Conservation (phyloP, 306 rosid species). For the Prunus persica region DNA sequence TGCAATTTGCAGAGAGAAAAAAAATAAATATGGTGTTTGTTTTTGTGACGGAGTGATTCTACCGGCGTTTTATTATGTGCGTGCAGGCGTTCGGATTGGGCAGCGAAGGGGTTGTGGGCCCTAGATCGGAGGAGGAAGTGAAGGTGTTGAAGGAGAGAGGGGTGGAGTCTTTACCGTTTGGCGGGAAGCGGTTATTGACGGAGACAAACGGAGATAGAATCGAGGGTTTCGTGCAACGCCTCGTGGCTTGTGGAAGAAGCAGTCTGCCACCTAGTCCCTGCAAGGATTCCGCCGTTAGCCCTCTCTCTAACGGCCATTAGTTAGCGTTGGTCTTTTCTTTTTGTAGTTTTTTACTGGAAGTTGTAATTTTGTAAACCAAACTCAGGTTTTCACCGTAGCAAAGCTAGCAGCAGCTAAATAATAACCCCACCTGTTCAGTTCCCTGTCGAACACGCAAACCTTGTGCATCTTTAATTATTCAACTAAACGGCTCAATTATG, state of each 20-base stretch:
- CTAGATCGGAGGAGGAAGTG: conserved; percentile 35
- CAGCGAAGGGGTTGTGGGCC: conserved; percentile 29
- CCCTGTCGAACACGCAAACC: no score
- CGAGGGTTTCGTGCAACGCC: conserved; percentile 67
- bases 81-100: conserved; percentile 69
- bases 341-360: neutral
- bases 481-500: neutral
- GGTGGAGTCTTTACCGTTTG: conserved; percentile 89
- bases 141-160: conserved; percentile 70
- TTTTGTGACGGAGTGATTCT: conserved; percentile 8
- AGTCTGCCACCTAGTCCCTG: conserved; percentile 78
- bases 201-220: conserved; percentile 92
- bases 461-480: neutral
- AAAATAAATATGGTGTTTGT: neutral
- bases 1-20: neutral
- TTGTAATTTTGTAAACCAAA: conserved; percentile 32
- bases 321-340: neutral
- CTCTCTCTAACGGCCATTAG: conserved; percentile 57
- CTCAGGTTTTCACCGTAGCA: conserved; percentile 23
- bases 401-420: conserved; percentile 20
- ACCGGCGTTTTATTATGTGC: conserved; percentile 1
- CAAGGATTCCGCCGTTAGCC: conserved; percentile 61
- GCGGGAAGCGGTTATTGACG: conserved; percentile 96
- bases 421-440: conserved; percentile 9
- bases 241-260: conserved; percentile 60